These are phyloP conservation scores for Hypholoma fasciculare DNA, from an alignment of 768 basidiomycete genomes.

Conservation along the genomic window DNA sequence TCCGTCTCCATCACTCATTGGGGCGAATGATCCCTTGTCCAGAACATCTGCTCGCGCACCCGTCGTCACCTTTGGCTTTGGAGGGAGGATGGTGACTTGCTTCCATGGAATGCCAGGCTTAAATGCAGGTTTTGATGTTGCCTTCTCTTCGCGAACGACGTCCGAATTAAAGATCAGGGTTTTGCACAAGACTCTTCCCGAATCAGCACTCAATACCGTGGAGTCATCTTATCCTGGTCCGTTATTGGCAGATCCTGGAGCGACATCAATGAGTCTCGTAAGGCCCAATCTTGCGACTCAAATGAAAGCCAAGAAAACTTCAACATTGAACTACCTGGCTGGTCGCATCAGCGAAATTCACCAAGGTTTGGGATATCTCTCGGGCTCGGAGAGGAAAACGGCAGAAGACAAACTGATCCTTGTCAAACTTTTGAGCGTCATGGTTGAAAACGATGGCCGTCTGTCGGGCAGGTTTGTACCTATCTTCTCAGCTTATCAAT, in stretches of 20 bases:
- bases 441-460: conserved; percentile 90
- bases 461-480: conserved; percentile 78
- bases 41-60: conserved; percentile 74
- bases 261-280: conserved; percentile 64
- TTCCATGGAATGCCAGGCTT: conserved; percentile 74
- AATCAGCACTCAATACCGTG: conserved; percentile 57
- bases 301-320: conserved; percentile 80
- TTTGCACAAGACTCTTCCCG: conserved; percentile 69
- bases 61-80: conserved; percentile 88
- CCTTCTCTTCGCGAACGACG: conserved; percentile 68
- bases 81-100: conserved; percentile 87
- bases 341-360: conserved; percentile 76
- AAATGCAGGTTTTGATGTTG: conserved; percentile 77
- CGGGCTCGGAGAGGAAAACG: conserved; percentile 50
- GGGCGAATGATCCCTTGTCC: conserved; percentile 80
- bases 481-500: neutral
- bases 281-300: conserved; percentile 64
- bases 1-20: conserved; percentile 81
- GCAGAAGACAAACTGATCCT: conserved; percentile 79
- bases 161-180: conserved; percentile 68
- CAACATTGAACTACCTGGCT: conserved; percentile 75
- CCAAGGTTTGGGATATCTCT: conserved; percentile 72
- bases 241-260: conserved; percentile 74
- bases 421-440: conserved; percentile 68
- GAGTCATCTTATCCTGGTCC: conserved; percentile 81